A percentile compares a stretch with the other conserved stretches of the same genome.
Conservation (phyloP, 768 basidiomycete species). For the Lactarius tabidus region DNA sequence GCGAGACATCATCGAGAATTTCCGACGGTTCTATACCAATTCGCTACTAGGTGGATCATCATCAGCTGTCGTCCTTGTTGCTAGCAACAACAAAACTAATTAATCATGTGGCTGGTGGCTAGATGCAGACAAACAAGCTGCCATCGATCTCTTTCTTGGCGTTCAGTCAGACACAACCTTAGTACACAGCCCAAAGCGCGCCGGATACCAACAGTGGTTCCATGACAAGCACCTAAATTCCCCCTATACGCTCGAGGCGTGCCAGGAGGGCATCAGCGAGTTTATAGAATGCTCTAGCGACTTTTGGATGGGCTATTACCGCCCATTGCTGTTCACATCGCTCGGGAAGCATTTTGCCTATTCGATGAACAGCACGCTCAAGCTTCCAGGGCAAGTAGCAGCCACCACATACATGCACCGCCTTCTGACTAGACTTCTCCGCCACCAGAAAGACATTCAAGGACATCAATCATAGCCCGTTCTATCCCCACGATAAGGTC, state of each 20-base stretch:
- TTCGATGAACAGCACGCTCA: slow-evolving; percentile 87
- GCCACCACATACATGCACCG: neutral
- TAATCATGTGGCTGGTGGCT: neutral
- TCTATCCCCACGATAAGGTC: slow-evolving; percentile 50
- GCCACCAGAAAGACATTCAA: slow-evolving; percentile 58
- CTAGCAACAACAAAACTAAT: neutral
- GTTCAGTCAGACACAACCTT: slow-evolving; percentile 50
- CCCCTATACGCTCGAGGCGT: slow-evolving; percentile 63
- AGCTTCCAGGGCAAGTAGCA: slow-evolving; percentile 65
- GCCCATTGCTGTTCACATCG: slow-evolving; percentile 78
- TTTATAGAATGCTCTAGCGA: slow-evolving; percentile 62
- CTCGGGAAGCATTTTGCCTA: slow-evolving; percentile 87
- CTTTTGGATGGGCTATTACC: slow-evolving; percentile 88
- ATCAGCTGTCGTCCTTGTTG: slow-evolving; percentile 1
- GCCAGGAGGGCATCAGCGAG: slow-evolving; percentile 53
- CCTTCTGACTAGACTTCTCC: neutral
- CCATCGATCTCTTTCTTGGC: slow-evolving; percentile 96
- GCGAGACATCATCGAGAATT: slow-evolving; percentile 92
- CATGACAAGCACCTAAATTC: slow-evolving; percentile 63
- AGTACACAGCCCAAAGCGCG: slow-evolving; percentile 48
- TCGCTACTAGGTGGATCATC: slow-evolving; percentile 68
- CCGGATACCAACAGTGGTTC: slow-evolving; percentile 86
- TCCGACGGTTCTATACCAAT: slow-evolving; percentile 92
- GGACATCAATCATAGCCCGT: slow-evolving; percentile 71
- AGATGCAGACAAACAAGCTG: slow-evolving; percentile 97